Base-by-base conservation (phyloP, 768 basidiomycete genomes). In the Epithele typhae region DNA sequence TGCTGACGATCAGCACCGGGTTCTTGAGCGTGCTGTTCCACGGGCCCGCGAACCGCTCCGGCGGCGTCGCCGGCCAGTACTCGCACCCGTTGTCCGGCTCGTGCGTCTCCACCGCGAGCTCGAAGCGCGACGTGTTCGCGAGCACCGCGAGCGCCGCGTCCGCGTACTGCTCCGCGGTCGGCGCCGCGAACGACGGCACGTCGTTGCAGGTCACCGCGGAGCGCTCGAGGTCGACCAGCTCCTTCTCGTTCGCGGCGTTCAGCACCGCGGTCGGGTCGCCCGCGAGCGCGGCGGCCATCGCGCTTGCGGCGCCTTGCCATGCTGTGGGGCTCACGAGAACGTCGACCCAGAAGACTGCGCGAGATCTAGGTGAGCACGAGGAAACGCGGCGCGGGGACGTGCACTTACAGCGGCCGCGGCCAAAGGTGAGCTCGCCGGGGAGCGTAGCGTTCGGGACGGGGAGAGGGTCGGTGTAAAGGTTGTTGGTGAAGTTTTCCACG, bases 161-260 rank as follows among this genome's bases (percentile, higher is more conserved):
- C 17, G 63, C 46, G 35, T 63, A 52, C 15, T 55, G 43, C 35
- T 57, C 40, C 4, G 52, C 45, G 2, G 40, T 37, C 2, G 54
- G 57, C 4, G 46, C 44, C 3, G 52, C 39, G 43, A 61, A 60
- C 4, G 58, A 58, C 12, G 43, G 40, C 9, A 57, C 40, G 45
- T 68, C 65, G 37, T 61, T 58, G 52, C 65, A 66, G 3, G 64
- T 61, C 2, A 65, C 63, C 0, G 61, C 65, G n/a, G 51, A 48
- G 10, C 63, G 60, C 24, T 53, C 52, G 27, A 59, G 45, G 25
- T 60, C 58, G 1, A 48, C 48, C 10, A 41, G 25, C 19, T 55
- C 48, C 32, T 46, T 45, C 7, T 17, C 34, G 41, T 57, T 52
- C 10, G 53, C 25, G 19, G 40, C 37, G 40, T 63, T 52, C 21